Evolutionary conservation across 495 filamentous ascomycete species (phyloP), one percentile per base, ranked within the genome.

Genomic region (Cercophora sp.): DNA sequence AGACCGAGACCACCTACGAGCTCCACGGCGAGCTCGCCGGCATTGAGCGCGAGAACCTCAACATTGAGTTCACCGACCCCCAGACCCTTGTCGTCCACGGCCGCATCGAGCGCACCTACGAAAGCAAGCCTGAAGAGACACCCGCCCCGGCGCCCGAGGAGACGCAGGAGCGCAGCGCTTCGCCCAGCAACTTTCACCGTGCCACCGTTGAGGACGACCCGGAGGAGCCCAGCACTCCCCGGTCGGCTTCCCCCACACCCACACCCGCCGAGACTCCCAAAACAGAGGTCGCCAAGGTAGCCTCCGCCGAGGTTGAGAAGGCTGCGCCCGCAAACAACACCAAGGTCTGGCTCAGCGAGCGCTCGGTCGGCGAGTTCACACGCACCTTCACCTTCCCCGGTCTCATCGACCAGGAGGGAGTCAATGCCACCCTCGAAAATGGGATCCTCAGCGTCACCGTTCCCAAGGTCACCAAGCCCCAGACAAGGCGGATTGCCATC

Each of bases 1-100:
- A 94, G 70, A 66, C 73, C 1, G 73, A 76, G 22, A 65, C 80
- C 16, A 66, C 66, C 56, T 96, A 91, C 66, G 79, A 90, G 58
- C 83, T 96, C 2, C 83, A 93, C 58, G 90, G 90, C 57, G 91
- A 96, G 64, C 78, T 96, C 1, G 89, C 91, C 0, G 91, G 91
- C 32, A 76, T 91, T 49, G 79, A 87, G 44, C 85, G 88, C 60
- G 80, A 85, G 54, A 77, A 93, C 61, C 69, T 96, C 56, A 72
- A 81, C 44, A 86, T 96, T 61, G 89, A 95, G 66, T 95, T 94
- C 78, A 81, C 80, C 40, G 90, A 96, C 65, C 69, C 76, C 5
- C 76, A 86, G 45, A 94, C 87, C 5, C 70, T 96, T 2, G 75
- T 82, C 32, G 78, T 96, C 65, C 78, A 76, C 50, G 91, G 90